These are phyloP conservation scores for Penicillium subrubescens DNA, from an alignment of 495 filamentous ascomycete species.

Conservation along the genomic window DNA sequence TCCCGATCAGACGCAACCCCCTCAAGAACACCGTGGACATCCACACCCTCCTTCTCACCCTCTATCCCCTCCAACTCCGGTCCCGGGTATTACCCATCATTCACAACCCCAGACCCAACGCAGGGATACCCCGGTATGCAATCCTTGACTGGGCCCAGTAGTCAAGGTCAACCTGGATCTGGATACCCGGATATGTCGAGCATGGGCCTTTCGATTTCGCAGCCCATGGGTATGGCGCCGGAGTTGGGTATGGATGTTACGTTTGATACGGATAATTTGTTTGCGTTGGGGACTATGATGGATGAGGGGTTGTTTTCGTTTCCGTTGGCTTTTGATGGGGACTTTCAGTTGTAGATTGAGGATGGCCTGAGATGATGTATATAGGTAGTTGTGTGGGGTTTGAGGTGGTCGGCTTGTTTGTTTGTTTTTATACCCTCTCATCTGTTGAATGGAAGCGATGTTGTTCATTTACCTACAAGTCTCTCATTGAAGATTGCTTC, in stretches of 20 bases:
- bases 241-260: constrained; percentile 33
- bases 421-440: not conserved
- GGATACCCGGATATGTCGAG: constrained; percentile 21
- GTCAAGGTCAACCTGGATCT: not conserved
- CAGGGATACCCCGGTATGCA: constrained; percentile 9
- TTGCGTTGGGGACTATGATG: constrained; percentile 39
- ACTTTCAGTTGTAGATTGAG: constrained; percentile 18
- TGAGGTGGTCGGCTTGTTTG: not conserved
- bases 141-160: not conserved
- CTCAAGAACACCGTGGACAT: constrained; percentile 11
- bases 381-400: not conserved
- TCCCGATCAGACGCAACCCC: not conserved
- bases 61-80: constrained; percentile 9
- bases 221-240: constrained; percentile 28
- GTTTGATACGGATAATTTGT: constrained; percentile 34
- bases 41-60: constrained; percentile 13
- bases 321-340: constrained; percentile 33
- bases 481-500: too few species aligned
- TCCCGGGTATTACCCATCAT: constrained; percentile 21
- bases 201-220: constrained; percentile 13
- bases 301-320: constrained; percentile 42
- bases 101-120: constrained; percentile 7
- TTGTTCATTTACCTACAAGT: not conserved
- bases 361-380: not conserved
- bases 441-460: not conserved